Percentiles rank a stretch among this genome's conserved stretches.
Evolutionary conservation across 2,329 filamentous ascomycete genomes (phyloP).

Genomic region (Sporothrix pallida): DNA sequence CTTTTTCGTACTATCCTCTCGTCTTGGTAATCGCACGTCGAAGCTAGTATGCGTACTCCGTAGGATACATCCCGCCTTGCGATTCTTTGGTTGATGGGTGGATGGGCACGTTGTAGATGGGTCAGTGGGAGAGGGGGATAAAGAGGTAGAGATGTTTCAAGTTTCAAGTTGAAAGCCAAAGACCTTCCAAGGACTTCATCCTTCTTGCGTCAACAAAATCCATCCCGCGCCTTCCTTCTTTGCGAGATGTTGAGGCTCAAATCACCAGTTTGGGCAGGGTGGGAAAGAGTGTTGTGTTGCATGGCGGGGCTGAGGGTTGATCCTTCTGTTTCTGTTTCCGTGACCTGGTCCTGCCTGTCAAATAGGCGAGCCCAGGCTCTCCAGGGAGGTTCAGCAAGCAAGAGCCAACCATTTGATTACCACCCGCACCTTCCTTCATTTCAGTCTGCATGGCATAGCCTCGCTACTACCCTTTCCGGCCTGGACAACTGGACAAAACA

Average conservation of each 20-base stretch:
- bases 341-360: background rate
- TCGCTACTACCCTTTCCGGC: background rate
- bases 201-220: too few species aligned
- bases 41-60: background rate
- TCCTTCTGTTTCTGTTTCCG: background rate
- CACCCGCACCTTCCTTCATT: background rate
- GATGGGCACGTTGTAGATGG: background rate
- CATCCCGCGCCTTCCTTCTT: background rate
- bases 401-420: too few species aligned
- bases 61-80: background rate
- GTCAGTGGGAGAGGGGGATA: background rate
- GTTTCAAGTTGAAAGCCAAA: background rate
- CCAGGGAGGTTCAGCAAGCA: too few species aligned
- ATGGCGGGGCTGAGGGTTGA: background rate
- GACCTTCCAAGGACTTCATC: too few species aligned
- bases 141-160: background rate
- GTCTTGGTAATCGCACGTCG: background rate
- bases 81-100: background rate
- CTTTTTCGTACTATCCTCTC: background rate
- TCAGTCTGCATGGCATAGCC: constrained; percentile 17
- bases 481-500: background rate
- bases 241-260: constrained; percentile 2
- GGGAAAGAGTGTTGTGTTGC: background rate
- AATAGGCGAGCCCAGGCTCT: too few species aligned
- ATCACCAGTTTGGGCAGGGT: background rate